Evolutionary conservation across 371 early-diverging fungal species (phyloP), one percentile per base, ranked within the genome.

Genomic region (Blakeslea trispora): DNA sequence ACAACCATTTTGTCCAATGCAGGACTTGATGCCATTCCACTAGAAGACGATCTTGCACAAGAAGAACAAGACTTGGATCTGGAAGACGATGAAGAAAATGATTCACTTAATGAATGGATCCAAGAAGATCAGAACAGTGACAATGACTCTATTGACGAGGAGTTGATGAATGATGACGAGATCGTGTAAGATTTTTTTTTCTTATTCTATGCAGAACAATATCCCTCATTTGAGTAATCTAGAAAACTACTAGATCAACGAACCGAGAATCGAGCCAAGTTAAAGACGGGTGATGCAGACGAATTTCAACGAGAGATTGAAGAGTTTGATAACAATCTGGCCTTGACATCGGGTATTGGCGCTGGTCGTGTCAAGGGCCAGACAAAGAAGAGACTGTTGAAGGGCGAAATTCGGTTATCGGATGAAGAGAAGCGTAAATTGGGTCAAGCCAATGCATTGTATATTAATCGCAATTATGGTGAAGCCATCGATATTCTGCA

Each of bases 381-480:
- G 6, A 50, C 35, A 3, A 66, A 50, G 51, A 57, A 57, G 32
- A 54, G 62, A 13, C 22, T 67, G 5, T 52, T 48, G 13, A n/a
- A 47, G 8, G 75, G 72, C 17, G 74, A 75, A 40, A 19, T 53
- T 0, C 54, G 59, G 2, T 54, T 87, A 49, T 64, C 82, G 14
- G 75, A 64, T 14, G 86, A 84, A 31, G 78, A 85, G 11, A 81
- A 85, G 31, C 55, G 61, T 4, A 58, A 82, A n/a, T 66, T 94
- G 17, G 94, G 94, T 21, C 53, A 77, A 37, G 95, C 91, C 32
- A 93, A 92, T 64, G 49, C 65, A 18, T 72, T 85, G 14, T 94
- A 92, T 64, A 81, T 88, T n/a, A 64, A 68, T 9, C 77, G 75
- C 51, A 79, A 94, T 13, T 85, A 87, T 63, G 76, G 73, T 31